phyloP scores from a whole-genome alignment of 805 yeast species.

The Grigorovia transvaalensis region DNA sequence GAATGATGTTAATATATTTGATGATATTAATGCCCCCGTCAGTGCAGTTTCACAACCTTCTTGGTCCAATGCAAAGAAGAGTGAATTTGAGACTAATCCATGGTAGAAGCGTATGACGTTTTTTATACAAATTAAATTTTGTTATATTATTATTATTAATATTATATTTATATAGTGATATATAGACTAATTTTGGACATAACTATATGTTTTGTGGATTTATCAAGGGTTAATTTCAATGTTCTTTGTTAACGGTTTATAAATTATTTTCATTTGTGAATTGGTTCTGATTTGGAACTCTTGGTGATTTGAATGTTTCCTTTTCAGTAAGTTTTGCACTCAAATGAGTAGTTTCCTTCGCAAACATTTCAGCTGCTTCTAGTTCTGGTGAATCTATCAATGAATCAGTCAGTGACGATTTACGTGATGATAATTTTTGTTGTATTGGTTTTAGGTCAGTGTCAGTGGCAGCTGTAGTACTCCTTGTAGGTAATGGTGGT shows the following conservation, averaged over 20 bases:
- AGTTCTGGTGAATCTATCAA: conserved; percentile 2
- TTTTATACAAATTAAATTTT: neutral
- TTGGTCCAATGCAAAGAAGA: conserved; percentile 43
- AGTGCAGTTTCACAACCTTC: conserved; percentile 22
- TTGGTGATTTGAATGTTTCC: neutral
- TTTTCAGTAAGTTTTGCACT: neutral
- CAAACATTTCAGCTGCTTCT: conserved; percentile 24
- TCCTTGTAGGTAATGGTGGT: neutral
- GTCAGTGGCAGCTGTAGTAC: neutral
- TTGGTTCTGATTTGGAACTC: neutral
- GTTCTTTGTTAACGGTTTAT: neutral
- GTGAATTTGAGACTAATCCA: conserved; percentile 53
- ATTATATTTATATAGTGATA: too few species aligned
- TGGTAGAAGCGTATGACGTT: conserved; percentile 33
- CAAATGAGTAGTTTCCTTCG: conserved; percentile 10
- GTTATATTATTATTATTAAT: neutral
- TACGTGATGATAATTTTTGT: neutral
- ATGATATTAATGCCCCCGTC: conserved; percentile 69
- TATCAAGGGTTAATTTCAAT: neutral
- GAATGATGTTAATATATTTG: conserved; percentile 27
- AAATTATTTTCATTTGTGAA: neutral
- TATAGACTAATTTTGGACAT: neutral
- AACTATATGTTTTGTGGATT: neutral
- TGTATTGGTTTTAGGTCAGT: neutral
- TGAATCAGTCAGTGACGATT: neutral